Percentiles rank a stretch among this genome's conserved stretches.
phyloP scores from a whole-genome alignment of 305 asterid genomes.

The Fraxinus xanthoxyloides region DNA sequence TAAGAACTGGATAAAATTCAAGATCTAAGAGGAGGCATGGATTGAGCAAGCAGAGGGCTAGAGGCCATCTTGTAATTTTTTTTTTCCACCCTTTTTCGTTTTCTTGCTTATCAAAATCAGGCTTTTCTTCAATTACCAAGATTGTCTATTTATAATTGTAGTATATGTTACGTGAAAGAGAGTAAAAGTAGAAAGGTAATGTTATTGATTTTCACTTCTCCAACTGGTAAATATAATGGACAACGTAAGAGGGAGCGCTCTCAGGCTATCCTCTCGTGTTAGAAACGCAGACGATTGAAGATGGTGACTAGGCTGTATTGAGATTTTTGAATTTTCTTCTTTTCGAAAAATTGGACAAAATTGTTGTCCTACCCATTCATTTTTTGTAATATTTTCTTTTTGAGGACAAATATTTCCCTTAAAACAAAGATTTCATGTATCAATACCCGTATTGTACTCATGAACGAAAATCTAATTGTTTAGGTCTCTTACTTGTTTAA shows the following conservation, averaged over 20 bases:
- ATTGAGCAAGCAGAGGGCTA: constrained; percentile 47
- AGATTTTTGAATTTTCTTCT: constrained; percentile 19
- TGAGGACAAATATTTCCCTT: background rate
- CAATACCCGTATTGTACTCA: background rate
- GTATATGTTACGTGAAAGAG: constrained; percentile 27
- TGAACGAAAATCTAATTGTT: background rate
- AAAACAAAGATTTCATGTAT: background rate
- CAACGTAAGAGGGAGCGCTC: constrained; percentile 19
- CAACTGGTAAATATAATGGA: constrained; percentile 28
- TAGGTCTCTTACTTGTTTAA: background rate
- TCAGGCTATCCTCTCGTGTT: constrained; percentile 41
- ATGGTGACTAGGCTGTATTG: constrained; percentile 28
- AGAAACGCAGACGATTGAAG: constrained; percentile 35
- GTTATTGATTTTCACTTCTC: constrained; percentile 40
- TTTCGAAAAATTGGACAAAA: constrained; percentile 3
- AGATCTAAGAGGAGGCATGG: constrained; percentile 58
- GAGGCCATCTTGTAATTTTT: background rate
- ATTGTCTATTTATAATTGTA: constrained; percentile 25
- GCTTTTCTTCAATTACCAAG: constrained; percentile 47
- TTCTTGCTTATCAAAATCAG: constrained; percentile 39
- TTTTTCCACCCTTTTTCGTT: constrained; percentile 44
- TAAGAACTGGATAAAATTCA: constrained; percentile 39
- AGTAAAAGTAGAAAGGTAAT: constrained; percentile 20
- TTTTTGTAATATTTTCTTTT: constrained; percentile 3
- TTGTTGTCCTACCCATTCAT: constrained; percentile 11